A percentile compares a stretch with the other conserved stretches of the same genome.
phyloP scores from a whole-genome alignment of 225 moss, liverwort and hornwort genomes.

The Sphagnum contortum region DNA sequence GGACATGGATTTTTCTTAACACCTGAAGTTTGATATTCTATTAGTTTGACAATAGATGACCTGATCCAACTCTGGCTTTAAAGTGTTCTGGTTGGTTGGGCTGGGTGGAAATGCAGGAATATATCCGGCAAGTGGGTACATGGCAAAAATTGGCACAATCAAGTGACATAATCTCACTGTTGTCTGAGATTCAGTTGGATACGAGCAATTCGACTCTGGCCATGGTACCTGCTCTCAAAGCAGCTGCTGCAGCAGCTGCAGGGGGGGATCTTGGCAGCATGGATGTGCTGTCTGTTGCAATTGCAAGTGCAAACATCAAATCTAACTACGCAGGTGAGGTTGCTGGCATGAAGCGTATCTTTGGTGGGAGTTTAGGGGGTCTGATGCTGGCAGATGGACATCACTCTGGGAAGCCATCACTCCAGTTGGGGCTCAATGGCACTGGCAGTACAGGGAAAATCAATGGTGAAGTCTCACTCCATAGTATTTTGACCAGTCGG shows the following conservation, averaged over 20 bases:
- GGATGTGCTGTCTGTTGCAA: constrained; percentile 81
- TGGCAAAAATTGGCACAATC: constrained; percentile 74
- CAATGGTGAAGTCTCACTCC: constrained; percentile 16
- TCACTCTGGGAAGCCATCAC: constrained; percentile 16
- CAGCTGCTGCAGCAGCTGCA: constrained; percentile 81
- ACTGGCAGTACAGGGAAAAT: constrained; percentile 14
- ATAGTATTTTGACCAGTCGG: constrained; percentile 49
- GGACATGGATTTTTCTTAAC: no score
- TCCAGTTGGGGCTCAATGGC: constrained; percentile 18
- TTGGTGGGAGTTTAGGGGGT: constrained; percentile 49
- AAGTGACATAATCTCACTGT: constrained; percentile 64
- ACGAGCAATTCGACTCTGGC: constrained; percentile 44
- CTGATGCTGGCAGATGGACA: constrained; percentile 30
- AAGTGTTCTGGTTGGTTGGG: constrained; percentile 12
- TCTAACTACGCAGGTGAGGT: constrained; percentile 80
- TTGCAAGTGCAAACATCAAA: constrained; percentile 81
- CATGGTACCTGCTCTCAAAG: constrained; percentile 67
- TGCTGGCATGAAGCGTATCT: constrained; percentile 68
- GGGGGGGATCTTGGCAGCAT: constrained; percentile 68
- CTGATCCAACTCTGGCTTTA: no score
- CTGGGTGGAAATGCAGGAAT: constrained; percentile 45
- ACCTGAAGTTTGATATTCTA: no score
- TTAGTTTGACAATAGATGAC: no score
- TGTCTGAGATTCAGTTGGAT: constrained; percentile 57
- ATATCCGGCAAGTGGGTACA: constrained; percentile 63